Evolutionary conservation across 2,329 filamentous ascomycete genomes (phyloP).

Genomic region (Colletotrichum sp.): DNA sequence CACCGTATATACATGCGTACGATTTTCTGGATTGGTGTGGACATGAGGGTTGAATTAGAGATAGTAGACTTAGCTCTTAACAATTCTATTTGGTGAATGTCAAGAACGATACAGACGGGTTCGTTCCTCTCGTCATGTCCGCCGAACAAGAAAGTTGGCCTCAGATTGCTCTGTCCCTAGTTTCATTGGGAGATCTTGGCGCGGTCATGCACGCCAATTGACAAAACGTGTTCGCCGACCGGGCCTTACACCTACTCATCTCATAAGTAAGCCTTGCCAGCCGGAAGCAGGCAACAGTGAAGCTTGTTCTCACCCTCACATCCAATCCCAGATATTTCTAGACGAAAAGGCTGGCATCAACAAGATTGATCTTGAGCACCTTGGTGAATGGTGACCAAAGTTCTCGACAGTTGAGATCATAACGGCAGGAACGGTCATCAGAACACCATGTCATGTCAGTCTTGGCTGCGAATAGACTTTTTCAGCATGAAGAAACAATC

Average conservation of each 20-base stretch:
- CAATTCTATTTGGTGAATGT: neutral
- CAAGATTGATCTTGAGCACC: neutral
- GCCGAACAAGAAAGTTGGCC: neutral
- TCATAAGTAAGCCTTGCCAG: neutral
- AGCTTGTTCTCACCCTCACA: neutral
- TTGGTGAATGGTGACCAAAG: neutral
- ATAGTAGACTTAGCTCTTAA: rapidly evolving
- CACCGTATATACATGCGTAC: neutral
- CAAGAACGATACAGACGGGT: too few relatives aligned
- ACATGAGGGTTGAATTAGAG: neutral
- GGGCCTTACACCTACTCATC: neutral
- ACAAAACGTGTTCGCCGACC: neutral
- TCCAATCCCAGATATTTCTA: neutral
- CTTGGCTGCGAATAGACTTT: neutral
- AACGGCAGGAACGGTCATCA: neutral
- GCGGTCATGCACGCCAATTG: neutral
- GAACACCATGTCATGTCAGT: neutral
- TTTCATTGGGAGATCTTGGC: neutral
- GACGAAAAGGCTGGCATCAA: neutral
- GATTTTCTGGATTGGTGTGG: neutral
- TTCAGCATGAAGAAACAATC: neutral
- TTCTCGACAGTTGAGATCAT: neutral
- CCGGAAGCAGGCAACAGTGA: neutral
- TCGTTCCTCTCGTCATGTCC: neutral
- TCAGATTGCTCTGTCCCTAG: rapidly evolving